Evolutionary conservation across 495 filamentous ascomycete genomes (phyloP), one percentile per base, ranked within the genome.

Genomic region (Trichoderma orchidacearum): DNA sequence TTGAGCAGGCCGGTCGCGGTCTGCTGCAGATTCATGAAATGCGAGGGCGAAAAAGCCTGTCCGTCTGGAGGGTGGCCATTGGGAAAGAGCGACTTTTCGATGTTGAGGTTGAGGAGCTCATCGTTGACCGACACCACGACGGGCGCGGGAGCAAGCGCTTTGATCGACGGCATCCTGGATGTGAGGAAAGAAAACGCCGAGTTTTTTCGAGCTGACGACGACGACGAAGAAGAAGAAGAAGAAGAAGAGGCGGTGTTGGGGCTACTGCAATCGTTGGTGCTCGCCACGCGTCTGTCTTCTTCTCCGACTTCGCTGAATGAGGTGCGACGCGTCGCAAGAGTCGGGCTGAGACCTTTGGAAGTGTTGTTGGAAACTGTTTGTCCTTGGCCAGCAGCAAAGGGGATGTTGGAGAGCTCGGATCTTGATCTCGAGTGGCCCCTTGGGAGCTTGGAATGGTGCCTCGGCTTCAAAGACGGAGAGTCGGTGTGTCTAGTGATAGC

Each of bases 11-110:
- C 74, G 52, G 83, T 75, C 36, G 89, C 87, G 62, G 84, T 87
- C 50, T 72, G 68, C 32, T 85, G 80, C 9, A 91, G 73, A 61
- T 83, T 81, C 63, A 86, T 82, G 72, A 85, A 85, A 4, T 85
- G 81, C 8, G 83, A 78, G 1, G 82, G 80, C 3, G 80, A 85
- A 64, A 82, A 76, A 48, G 76, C 60, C 58, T 84, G 74, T 32
- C 70, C 66, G 9, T 67, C 65, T 8, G 41, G 18, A 23, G 41
- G 41, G 7, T 54, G 38, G 15, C 73, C 68, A n/a, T 75, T 63
- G 0, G 82, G 79, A 58, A 83, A 88, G 32, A 90, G 74, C 6
- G 84, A 79, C 1, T 75, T 68, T 28, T 78, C 68, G 59, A 90
- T 79, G 64, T 87, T 78, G 21, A 89, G 68, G 57, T 77, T 80